Conservation (phyloP, 768 basidiomycete species). For the Punctularia strigosozonata region DNA sequence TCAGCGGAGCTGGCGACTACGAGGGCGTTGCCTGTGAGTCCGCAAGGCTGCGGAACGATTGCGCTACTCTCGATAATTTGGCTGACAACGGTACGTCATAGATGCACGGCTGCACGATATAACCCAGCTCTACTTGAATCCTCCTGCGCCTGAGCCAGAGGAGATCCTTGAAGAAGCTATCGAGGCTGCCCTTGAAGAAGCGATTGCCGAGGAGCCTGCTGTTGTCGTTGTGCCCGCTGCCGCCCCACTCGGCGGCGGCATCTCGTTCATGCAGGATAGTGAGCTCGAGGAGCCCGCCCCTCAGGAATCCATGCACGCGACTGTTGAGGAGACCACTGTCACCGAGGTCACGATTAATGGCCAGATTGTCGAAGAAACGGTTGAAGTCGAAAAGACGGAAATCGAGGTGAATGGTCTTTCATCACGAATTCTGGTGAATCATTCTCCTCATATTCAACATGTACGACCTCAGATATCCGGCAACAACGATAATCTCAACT, state of each 20-base stretch:
- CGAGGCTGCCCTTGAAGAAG: slow-evolving; percentile 1
- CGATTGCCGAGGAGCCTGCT: slow-evolving; percentile 4
- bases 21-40: slow-evolving; percentile 55
- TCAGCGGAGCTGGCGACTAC: slow-evolving; percentile 46
- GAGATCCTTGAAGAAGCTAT: slow-evolving; percentile 1
- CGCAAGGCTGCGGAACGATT: too few relatives aligned
- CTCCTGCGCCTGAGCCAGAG: slow-evolving; percentile 15
- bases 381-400: slow-evolving; percentile 11
- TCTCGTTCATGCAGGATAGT: slow-evolving; percentile 76
- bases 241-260: slow-evolving; percentile 26
- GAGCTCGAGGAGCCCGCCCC: slow-evolving; percentile 45
- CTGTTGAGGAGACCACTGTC: slow-evolving; percentile 10
- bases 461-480: background rate
- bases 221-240: slow-evolving; percentile 30
- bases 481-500: slow-evolving; percentile 47
- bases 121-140: slow-evolving; percentile 38
- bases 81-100: slow-evolving; percentile 16
- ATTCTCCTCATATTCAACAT: background rate
- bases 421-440: background rate
- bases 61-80: background rate
- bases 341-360: slow-evolving; percentile 12
- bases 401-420: slow-evolving; percentile 9
- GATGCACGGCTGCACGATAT: slow-evolving; percentile 54
- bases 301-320: slow-evolving; percentile 6
- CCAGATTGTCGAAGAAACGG: slow-evolving; percentile 14